phyloP scores from a whole-genome alignment of 2,329 filamentous ascomycete genomes.

The Blastomyces emzantsi region DNA sequence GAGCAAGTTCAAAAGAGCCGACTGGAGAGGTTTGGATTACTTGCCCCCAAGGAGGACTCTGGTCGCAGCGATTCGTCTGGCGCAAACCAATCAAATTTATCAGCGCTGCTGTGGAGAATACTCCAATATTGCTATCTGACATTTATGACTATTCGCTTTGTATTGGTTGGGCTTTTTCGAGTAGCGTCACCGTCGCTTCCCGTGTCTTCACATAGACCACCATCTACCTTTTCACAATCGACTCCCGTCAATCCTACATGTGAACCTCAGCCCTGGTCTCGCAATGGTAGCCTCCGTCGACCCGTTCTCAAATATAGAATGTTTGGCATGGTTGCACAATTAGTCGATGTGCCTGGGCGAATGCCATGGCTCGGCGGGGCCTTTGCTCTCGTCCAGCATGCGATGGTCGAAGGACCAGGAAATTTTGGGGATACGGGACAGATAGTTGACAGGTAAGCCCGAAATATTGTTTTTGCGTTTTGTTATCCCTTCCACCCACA shows the following conservation, averaged over 20 bases:
- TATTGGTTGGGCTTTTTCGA: slow-evolving; percentile 55
- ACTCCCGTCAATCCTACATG: slow-evolving; percentile 21
- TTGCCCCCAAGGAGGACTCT: slow-evolving; percentile 32
- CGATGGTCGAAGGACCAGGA: slow-evolving; percentile 64
- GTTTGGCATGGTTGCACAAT: slow-evolving; percentile 63
- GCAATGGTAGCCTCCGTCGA: slow-evolving; percentile 30
- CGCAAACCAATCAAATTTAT: slow-evolving; percentile 27
- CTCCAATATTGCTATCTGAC: slow-evolving; percentile 44
- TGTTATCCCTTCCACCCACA: slow-evolving; percentile 10
- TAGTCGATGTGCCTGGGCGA: slow-evolving; percentile 64
- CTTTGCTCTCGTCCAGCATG: slow-evolving; percentile 66
- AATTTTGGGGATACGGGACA: slow-evolving; percentile 65
- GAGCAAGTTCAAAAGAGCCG: slow-evolving; percentile 31
- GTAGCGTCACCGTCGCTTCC: slow-evolving; percentile 54
- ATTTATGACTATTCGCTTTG: slow-evolving; percentile 56
- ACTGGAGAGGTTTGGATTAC: slow-evolving; percentile 50
- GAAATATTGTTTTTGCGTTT: slow-evolving; percentile 10
- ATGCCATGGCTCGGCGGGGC: slow-evolving; percentile 86
- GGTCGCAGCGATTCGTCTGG: slow-evolving; percentile 20
- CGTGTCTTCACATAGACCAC: slow-evolving; percentile 17
- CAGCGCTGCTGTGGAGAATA: slow-evolving; percentile 42
- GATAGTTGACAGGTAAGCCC: slow-evolving; percentile 79
- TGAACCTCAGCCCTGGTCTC: slow-evolving; percentile 26
- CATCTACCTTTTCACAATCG: slow-evolving; percentile 22
- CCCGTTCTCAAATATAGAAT: slow-evolving; percentile 69